Evolutionary conservation across 1,284 basidiomycete genomes (phyloP).

Genomic region (Puccinia horiana): DNA sequence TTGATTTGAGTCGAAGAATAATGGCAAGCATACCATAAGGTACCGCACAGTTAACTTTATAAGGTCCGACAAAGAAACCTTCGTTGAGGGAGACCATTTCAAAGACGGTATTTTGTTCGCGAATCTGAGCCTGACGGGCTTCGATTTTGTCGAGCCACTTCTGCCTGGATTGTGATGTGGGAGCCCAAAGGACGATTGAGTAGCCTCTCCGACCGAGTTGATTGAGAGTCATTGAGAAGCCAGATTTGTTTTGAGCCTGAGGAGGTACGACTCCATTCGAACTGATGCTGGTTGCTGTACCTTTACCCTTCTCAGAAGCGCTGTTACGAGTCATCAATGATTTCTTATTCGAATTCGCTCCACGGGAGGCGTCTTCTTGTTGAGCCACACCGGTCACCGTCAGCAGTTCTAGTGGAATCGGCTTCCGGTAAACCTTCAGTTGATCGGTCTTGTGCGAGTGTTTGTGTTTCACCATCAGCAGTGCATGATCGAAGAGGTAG

Average conservation of each 20-base stretch:
- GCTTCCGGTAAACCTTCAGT: conserved; percentile 91
- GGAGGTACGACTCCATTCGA: conserved; percentile 22
- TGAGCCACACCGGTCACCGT: conserved; percentile 81
- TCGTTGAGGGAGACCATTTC: conserved; percentile 82
- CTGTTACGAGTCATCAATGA: conserved; percentile 62
- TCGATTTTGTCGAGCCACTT: conserved; percentile 95
- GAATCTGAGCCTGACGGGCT: conserved; percentile 81
- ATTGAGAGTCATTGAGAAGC: conserved; percentile 87
- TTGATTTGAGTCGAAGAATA: background rate
- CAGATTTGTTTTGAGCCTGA: conserved; percentile 67
- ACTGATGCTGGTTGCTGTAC: conserved; percentile 27
- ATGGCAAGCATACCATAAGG: conserved; percentile 9
- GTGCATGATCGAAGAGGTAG: conserved; percentile 94
- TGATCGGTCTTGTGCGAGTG: conserved; percentile 84
- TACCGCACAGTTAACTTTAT: conserved; percentile 66
- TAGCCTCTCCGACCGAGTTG: conserved; percentile 93
- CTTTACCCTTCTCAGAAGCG: conserved; percentile 53
- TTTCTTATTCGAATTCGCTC: conserved; percentile 58
- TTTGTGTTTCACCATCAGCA: conserved; percentile 90
- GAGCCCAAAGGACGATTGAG: conserved; percentile 88
- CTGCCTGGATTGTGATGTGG: conserved; percentile 76
- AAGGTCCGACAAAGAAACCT: conserved; percentile 77
- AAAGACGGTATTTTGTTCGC: conserved; percentile 82
- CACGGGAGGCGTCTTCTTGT: conserved; percentile 48
- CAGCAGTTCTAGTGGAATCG: conserved; percentile 92